Percentiles rank a stretch among this genome's conserved stretches.
phyloP scores from a whole-genome alignment of 2,329 filamentous ascomycete genomes.

The Intubia oerlemansii region DNA sequence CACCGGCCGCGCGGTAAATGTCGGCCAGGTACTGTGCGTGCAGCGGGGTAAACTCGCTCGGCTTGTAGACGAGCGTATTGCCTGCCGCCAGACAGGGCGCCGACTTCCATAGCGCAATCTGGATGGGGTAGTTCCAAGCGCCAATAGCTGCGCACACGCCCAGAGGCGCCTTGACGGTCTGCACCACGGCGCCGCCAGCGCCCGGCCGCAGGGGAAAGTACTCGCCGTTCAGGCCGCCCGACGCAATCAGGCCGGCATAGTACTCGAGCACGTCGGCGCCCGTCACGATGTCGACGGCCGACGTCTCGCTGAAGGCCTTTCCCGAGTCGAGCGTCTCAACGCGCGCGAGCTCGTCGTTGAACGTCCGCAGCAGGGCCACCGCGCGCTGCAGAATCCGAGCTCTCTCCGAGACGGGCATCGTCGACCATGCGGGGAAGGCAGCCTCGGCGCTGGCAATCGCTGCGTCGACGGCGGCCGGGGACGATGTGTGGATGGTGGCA shows the following conservation, averaged over 20 bases:
- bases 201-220: conserved; percentile 17
- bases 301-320: conserved; percentile 70
- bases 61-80: conserved; percentile 22
- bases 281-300: conserved; percentile 51
- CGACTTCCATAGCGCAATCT: conserved; percentile 17
- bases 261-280: conserved; percentile 18
- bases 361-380: conserved; percentile 47
- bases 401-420: conserved; percentile 51
- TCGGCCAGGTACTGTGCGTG: conserved; percentile 15
- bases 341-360: conserved; percentile 60
- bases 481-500: conserved; percentile 51
- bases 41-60: conserved; percentile 21
- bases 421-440: conserved; percentile 59
- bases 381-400: conserved; percentile 61
- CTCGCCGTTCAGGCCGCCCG: conserved; percentile 11
- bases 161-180: conserved; percentile 16
- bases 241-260: conserved; percentile 14
- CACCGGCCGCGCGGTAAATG: conserved; percentile 19
- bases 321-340: conserved; percentile 73
- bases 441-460: conserved; percentile 48
- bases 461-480: conserved; percentile 36
- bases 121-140: conserved; percentile 20
- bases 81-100: conserved; percentile 21
- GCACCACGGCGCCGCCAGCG: conserved; percentile 22
- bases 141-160: conserved; percentile 15